Conservation (phyloP, 352 stramenopile species). For the Phytophthora rubi region DNA sequence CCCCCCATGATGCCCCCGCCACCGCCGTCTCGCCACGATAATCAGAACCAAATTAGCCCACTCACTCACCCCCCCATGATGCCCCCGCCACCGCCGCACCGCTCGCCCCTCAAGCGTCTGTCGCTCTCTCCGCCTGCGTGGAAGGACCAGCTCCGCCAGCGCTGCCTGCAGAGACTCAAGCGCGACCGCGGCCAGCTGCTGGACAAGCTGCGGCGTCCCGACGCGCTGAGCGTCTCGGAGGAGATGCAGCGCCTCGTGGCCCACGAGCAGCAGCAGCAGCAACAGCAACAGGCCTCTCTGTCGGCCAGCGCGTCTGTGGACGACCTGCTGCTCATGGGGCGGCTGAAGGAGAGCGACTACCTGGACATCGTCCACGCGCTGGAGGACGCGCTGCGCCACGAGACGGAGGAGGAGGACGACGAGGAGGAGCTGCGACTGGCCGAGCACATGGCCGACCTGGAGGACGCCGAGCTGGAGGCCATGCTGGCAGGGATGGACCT, state of each 20-base stretch:
- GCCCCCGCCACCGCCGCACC: slow-evolving; percentile 6
- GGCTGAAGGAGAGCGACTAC: slow-evolving; percentile 74
- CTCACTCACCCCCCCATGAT: background rate
- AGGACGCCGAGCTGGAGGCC: slow-evolving; percentile 72
- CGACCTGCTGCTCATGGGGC: slow-evolving; percentile 62
- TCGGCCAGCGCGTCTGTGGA: slow-evolving; percentile 53
- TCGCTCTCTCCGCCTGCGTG: slow-evolving; percentile 73
- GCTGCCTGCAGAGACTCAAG: slow-evolving; percentile 74
- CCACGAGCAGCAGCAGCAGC: slow-evolving; percentile 19
- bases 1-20: slow-evolving; percentile 2
- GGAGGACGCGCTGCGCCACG: slow-evolving; percentile 67
- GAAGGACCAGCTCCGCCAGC: slow-evolving; percentile 80
- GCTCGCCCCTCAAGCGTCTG: slow-evolving; percentile 34
- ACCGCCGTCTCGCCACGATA: background rate
- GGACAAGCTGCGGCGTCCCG: slow-evolving; percentile 62
- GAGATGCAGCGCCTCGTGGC: slow-evolving; percentile 70
- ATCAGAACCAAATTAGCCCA: no score
- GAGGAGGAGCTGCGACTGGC: slow-evolving; percentile 49
- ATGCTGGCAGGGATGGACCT: slow-evolving; percentile 74
- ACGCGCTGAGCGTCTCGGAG: slow-evolving; percentile 58
- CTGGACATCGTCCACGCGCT: slow-evolving; percentile 77
- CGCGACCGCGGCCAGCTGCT: slow-evolving; percentile 67
- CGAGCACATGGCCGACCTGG: slow-evolving; percentile 70
- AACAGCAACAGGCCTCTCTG: slow-evolving; percentile 36
- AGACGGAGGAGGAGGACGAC: slow-evolving; percentile 46